These are phyloP conservation scores for Stemphylium vesicarium DNA, from an alignment of 2,329 filamentous ascomycete genomes.

Conservation along the genomic window DNA sequence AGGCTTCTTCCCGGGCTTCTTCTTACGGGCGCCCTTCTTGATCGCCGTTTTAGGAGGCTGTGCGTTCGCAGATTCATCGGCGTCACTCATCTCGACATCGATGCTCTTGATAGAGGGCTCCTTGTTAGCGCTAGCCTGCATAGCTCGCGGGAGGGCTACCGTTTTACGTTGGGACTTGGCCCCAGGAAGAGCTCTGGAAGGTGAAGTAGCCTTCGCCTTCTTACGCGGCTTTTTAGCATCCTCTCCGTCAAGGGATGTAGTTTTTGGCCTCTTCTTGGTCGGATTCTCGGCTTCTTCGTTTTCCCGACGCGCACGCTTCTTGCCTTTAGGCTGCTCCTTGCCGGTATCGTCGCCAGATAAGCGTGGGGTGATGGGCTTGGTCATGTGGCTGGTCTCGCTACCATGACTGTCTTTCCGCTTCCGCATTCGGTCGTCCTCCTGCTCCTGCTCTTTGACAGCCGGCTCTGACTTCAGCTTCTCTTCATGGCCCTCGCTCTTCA, in stretches of 20 bases:
- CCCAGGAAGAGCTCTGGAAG: too few species aligned
- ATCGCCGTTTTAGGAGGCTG: not conserved
- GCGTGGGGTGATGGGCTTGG: too few species aligned
- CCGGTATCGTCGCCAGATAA: not conserved
- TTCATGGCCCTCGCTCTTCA: not conserved
- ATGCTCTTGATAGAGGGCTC: not conserved
- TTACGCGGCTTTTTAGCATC: not conserved
- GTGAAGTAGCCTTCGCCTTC: not conserved
- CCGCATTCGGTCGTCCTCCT: not conserved
- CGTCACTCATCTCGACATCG: not conserved
- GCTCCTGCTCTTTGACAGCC: not conserved
- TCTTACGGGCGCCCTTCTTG: not conserved
- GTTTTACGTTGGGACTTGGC: not conserved
- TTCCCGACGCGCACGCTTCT: not conserved
- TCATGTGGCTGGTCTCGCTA: not conserved
- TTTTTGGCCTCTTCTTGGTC: not conserved
- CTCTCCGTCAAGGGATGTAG: not conserved
- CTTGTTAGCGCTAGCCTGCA: not conserved
- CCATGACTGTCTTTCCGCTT: not conserved
- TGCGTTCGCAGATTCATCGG: not conserved
- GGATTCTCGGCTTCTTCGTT: not conserved
- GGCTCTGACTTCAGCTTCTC: too few species aligned
- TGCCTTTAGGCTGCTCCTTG: not conserved
- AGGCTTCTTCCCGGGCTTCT: not conserved
- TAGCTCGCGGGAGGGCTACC: not conserved